Evolutionary conservation across 2,329 filamentous ascomycete species (phyloP).

Genomic region (Diaporthe ilicicola): DNA sequence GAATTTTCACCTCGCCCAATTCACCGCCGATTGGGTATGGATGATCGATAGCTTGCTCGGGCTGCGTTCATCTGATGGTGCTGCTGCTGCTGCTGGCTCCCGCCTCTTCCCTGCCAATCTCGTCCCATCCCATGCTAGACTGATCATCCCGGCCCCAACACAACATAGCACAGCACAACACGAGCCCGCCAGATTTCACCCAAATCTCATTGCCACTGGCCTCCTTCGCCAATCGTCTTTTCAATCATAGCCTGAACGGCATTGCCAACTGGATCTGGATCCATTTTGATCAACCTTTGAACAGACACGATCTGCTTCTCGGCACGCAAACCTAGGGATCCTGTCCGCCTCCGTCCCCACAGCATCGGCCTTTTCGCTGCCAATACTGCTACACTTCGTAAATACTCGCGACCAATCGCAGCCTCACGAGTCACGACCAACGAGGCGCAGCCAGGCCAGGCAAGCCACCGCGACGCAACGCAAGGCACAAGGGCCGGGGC

Average conservation of each 20-base stretch:
- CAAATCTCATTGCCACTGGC: slow-evolving; percentile 1
- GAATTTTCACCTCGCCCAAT: background rate
- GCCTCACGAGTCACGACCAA: slow-evolving; percentile 20
- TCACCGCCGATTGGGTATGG: background rate
- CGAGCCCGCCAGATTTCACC: slow-evolving; percentile 1
- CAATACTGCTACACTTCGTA: background rate
- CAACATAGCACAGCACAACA: background rate
- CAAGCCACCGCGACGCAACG: background rate
- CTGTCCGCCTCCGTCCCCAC: slow-evolving; percentile 1
- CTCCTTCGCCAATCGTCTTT: slow-evolving; percentile 4
- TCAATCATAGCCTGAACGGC: background rate
- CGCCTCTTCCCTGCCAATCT: slow-evolving; percentile 4
- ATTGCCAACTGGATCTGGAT: background rate
- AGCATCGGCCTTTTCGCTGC: background rate
- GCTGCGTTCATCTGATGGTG: slow-evolving; percentile 16
- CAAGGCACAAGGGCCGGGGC: background rate
- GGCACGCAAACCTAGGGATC: background rate
- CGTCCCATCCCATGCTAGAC: background rate
- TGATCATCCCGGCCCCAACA: background rate
- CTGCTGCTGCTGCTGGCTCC: slow-evolving; percentile 17
- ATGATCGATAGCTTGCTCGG: background rate
- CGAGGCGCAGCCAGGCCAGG: background rate
- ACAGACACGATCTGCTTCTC: background rate
- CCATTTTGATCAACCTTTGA: background rate
- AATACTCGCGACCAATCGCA: background rate